Evolutionary conservation across 2,329 filamentous ascomycete species (phyloP), one percentile per base, ranked within the genome.

Genomic region (Alternaria longipes): DNA sequence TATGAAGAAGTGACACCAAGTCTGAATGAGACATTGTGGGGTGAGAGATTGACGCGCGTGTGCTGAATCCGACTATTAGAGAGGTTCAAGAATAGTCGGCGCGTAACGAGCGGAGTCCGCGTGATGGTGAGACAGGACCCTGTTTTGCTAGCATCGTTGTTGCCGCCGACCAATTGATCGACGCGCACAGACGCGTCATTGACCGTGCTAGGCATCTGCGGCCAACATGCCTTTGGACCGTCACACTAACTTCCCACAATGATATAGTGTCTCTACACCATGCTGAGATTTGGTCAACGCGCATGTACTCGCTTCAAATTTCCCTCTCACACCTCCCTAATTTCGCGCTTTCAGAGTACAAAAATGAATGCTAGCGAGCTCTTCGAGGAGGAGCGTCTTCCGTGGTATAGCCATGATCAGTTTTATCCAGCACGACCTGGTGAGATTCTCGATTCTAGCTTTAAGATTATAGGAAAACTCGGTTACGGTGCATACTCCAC

Each of bases 401-500:
- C 64, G 49, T 69, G 60, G 60, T 69, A 69, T 56, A 59, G 55
- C 56, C 61, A 56, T 57, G 57, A 68, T 60, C 59, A 68, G 56
- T 70, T 65, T 60, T 73, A 71, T 64, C 73, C 72, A 41, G 67
- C 58, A 47, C 62, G 58, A 46, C 36, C 68, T 53, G 72, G 71
- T 44, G 64, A 74, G 40, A 41, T 72, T 49, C 59, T 72, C 32
- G 54, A 67, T 51, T 59, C 62, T 40, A 67, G 66, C 58, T 75
- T 66, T 51, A 70, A 70, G 44, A 45, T 75, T 46, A 47, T 74
- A 7, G 66, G 63, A 41, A 73, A 75, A 61, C 64, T 74, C 4
- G 72, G 71, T 12, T 74, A 67, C 50, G 71, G 72, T 46, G 50
- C 56, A 42, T 62, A 64, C 57, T 74, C 72, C 4, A 74, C 71